Evolutionary conservation across 306 rosid species (phyloP), one percentile per base, ranked within the genome.

Genomic region (Arachis hypogaea): DNA sequence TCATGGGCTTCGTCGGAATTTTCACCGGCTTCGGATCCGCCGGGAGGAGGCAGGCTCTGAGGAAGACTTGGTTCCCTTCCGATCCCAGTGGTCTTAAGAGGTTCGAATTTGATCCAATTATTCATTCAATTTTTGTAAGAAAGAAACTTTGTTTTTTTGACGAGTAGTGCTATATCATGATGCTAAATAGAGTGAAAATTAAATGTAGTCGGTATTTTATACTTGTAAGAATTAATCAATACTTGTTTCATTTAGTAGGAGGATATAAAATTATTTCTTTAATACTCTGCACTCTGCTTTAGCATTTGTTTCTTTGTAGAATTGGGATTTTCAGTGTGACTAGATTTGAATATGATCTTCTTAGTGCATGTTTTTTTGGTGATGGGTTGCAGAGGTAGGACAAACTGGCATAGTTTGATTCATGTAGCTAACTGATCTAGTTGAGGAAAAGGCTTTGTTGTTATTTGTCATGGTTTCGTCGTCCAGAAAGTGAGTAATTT

Each of bases 21-120:
- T 91, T 86, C 5, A 94, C 99, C 5, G 99, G 99, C 3, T 94
- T 91, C 66, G 83, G 83, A 75, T 94, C 99, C 22, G 90, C 58
- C 4, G 97, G 97, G 5, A 81, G 99, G 56, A 80, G 99, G 47
- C 71, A 14, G 1, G 66, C 99, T 1, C 63, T 94, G 86, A 84
- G 99, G 75, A 87, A 84, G 68, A 94, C 99, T 74, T 94, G 99
- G 99, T 82, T 91, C 77, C 99, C 97, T 41, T 84, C 97, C 6
- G 93, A 94, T 86, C 85, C 79, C n/a, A 84, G 84, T 69, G 89
- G 88, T 5, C 95, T 94, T 44, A 83, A 85, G 82, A 82, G 99
- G 99, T 91, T 51, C 68, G 7, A 9, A 7, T 42, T 4, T 70
- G 7, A 7, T 7, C 6, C 4, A 12, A 11, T 2, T 36, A 7